Base-by-base conservation (phyloP, 768 basidiomycete species). In the Macrolepiota fuliginosa region DNA sequence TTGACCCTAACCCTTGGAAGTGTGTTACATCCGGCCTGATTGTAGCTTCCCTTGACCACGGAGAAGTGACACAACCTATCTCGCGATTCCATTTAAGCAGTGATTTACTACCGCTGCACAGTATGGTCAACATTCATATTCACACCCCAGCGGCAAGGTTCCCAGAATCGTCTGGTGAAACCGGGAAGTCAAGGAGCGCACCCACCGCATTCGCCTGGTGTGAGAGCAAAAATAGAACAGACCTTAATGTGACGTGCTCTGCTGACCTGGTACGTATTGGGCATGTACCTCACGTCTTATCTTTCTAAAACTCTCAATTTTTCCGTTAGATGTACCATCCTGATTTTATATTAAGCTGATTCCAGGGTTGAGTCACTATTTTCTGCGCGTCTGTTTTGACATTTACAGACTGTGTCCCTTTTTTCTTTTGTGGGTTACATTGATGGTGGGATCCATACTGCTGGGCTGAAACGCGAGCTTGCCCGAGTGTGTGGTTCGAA, bases 1-100 rank as follows among this genome's bases (percentile, higher is more conserved):
- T 52, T 40, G 6, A n/a, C 13, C 6, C 25, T 52, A 36, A 1
- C 29, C 37, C 13, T 42, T 68, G 69, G 73, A 72, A n/a, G n/a
- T n/a, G n/a, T n/a, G 74, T 74, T 29, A 71, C 74, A 10, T 73
- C 72, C 68, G 74, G 72, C 61, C 65, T 74, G 15, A 74, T 75
- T 39, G 72, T 75, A 37, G 68, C 68, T 7, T 62, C 64, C 46
- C 65, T 68, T 17, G 70, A 74, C 63, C 68, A 72, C 24, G 68
- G 68, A 32, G 51, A 46, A 39, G 67, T 69, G 29, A 58, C 63
- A 15, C 55, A 54, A 24, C 64, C 65, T 49, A 53, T 61, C 10
- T 54, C 55, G 19, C 25, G 24, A 25, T 49, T 4, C 47, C 24
- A 19, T 22, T 49, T 22, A 27, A 22, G 3, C 5, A 19, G n/a